Evolutionary conservation across 176 grass and related monocot species (phyloP).

Genomic region (Miscanthus lutarioriparius): DNA sequence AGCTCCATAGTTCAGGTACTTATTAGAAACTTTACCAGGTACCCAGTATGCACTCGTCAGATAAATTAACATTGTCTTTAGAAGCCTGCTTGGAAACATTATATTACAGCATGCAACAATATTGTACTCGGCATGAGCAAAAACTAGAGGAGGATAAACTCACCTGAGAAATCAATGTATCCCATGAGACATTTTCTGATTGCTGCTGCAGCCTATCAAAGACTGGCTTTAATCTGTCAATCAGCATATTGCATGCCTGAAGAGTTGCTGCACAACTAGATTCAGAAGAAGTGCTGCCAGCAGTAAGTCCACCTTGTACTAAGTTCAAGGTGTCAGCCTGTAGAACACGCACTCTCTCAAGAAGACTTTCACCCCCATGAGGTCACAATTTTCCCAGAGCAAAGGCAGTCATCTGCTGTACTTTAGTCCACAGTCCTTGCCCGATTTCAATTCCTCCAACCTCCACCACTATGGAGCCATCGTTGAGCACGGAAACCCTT

Average conservation of each 20-base stretch:
- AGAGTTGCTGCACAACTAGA: constrained; percentile 65
- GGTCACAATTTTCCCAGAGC: constrained; percentile 53
- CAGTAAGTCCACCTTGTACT: constrained; percentile 62
- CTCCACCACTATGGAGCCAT: constrained; percentile 69
- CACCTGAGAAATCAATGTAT: constrained; percentile 56
- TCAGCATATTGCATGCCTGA: constrained; percentile 56
- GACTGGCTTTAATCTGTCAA: constrained; percentile 56
- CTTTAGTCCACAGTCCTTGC: constrained; percentile 85
- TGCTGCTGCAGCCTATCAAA: constrained; percentile 46
- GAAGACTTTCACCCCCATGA: constrained; percentile 53
- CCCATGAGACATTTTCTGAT: constrained; percentile 53
- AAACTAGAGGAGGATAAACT: neutral
- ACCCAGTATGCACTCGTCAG: constrained; percentile 60
- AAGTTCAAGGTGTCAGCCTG: constrained; percentile 74
- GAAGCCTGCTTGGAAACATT: constrained; percentile 39
- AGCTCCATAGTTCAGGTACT: constrained; percentile 71
- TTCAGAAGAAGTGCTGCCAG: constrained; percentile 64
- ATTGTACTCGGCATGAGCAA: neutral
- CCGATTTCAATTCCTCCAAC: constrained; percentile 79
- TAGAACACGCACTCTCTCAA: constrained; percentile 59
- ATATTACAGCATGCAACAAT: too few species aligned
- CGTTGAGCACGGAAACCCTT: constrained; percentile 74
- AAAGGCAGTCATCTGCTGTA: constrained; percentile 65
- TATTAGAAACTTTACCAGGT: constrained; percentile 32
- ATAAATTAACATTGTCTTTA: constrained; percentile 51